Percentiles rank a stretch among this genome's conserved stretches.
These are phyloP conservation scores for Chimonanthus praecox DNA, from an alignment of 164 flowering plant genomes.

Conservation along the genomic window DNA sequence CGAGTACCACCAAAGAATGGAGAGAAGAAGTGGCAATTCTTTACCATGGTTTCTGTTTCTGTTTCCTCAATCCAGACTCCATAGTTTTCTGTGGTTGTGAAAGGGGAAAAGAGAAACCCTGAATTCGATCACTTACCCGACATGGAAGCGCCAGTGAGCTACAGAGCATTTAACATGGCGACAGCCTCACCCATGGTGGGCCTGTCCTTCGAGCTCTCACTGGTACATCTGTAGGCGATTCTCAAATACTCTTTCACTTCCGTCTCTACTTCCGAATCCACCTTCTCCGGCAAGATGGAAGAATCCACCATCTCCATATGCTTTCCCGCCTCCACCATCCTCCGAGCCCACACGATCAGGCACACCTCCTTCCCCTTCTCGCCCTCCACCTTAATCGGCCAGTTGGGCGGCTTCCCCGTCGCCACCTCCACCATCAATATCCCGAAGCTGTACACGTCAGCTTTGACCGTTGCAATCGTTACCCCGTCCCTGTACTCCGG, in stretches of 20 bases:
- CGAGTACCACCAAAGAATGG: too few species aligned
- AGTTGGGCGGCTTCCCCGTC: constrained; percentile 59
- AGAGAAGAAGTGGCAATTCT: too few species aligned
- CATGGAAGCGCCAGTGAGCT: background rate
- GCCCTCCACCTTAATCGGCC: constrained; percentile 30
- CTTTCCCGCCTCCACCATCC: constrained; percentile 26
- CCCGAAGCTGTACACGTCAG: constrained; percentile 84
- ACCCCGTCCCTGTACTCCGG: constrained; percentile 72
- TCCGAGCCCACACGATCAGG: constrained; percentile 53
- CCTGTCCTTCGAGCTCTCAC: constrained; percentile 36
- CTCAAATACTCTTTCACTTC: constrained; percentile 46
- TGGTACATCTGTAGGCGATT: constrained; percentile 53
- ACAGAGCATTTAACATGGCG: constrained; percentile 22
- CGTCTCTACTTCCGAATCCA: constrained; percentile 5
- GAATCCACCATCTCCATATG: constrained; percentile 49
- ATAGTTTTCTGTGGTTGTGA: too few species aligned
- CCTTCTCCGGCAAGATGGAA: constrained; percentile 6
- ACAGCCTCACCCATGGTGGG: constrained; percentile 59
- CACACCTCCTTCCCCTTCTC: constrained; percentile 29
- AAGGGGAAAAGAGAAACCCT: too few species aligned
- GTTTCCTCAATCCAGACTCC: too few species aligned
- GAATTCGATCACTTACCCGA: too few species aligned
- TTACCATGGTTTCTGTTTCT: too few species aligned
- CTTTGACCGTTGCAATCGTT: constrained; percentile 51
- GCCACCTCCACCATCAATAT: constrained; percentile 68